Conservation (phyloP, 192 early-diverging fungal species). For the Coemansia sp. region DNA sequence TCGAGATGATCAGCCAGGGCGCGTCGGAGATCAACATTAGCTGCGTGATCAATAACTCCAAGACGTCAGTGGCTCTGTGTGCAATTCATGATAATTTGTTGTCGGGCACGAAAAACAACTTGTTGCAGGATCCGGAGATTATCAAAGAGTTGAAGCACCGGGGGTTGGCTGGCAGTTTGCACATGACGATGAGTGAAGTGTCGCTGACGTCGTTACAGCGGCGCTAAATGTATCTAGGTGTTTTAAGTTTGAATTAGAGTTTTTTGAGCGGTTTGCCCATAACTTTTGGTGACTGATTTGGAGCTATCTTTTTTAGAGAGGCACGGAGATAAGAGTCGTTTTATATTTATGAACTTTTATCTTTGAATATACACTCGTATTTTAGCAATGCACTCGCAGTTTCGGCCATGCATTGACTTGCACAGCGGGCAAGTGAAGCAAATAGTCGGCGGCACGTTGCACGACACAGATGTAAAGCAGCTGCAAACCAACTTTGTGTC, state of each 20-base stretch:
- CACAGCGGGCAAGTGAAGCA: conserved; percentile 98
- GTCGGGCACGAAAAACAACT: conserved; percentile 40
- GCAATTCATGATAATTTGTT: conserved; percentile 87
- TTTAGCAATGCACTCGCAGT: conserved; percentile 49
- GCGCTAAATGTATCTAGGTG: not conserved
- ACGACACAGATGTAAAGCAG: conserved; percentile 57
- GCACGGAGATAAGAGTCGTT: not conserved
- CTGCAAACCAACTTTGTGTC: conserved; percentile 95
- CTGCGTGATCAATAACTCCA: conserved; percentile 84
- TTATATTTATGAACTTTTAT: not conserved
- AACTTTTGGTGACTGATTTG: too few relatives aligned
- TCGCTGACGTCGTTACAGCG: conserved; percentile 27
- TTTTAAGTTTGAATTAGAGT: too few relatives aligned
- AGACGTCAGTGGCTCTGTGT: conserved; percentile 71
- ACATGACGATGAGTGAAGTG: conserved; percentile 49
- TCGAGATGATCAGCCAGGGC: conserved; percentile 99
- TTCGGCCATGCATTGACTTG: conserved; percentile 98
- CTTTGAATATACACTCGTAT: not conserved
- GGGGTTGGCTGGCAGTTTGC: conserved; percentile 27
- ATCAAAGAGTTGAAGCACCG: conserved; percentile 43
- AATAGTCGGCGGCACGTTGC: conserved; percentile 93
- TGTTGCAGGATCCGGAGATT: conserved; percentile 46
- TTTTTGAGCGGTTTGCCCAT: too few relatives aligned
- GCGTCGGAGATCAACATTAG: conserved; percentile 98
- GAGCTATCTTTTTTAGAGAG: too few relatives aligned